Evolutionary conservation across 2,329 filamentous ascomycete species (phyloP), one percentile per base, ranked within the genome.

Genomic region (Trichoderma cornu-damae): DNA sequence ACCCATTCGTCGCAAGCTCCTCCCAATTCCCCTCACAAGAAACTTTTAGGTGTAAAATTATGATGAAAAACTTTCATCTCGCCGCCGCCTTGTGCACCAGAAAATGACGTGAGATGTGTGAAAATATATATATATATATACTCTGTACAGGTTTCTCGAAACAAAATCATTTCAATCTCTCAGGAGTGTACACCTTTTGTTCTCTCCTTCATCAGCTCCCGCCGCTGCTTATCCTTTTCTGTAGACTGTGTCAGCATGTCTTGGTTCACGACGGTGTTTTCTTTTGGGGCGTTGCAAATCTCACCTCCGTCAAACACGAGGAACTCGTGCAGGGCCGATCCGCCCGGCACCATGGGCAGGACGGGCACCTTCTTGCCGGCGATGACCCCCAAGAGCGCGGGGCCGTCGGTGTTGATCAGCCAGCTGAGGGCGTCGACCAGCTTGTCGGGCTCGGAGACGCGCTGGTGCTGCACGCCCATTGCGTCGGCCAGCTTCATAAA

Each of bases 271-370:
- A 18, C 4, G 18, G 4, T 6, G 3, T n/a, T n/a, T n/a, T n/a
- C n/a, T n/a, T n/a, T n/a, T n/a, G 5, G 7, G 22, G 5, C 3
- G n/a, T n/a, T 3, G 12, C 2, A n/a, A 52, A 34, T 44, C 70
- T 64, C 65, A 70, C 70, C 70, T 60, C 63, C 65, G 38, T 74
- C 72, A 46, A 63, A 63, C 22, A 67, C 62, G 38, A 97, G 79
- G 76, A 97, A 96, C 74, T 97, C 94, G 70, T 97, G 90, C 67
- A 99, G 79, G 59, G 81, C 93, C 61, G 83, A 87, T 35, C 94
- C 94, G 37, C 84, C 87, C 3, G 93, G 93, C 46, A 99, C 94
- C 94, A 97, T 97, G 35, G 94, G 94, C 68, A 97, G 77, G n/a
- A 99, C 93, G 46, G 93, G 93, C 24, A 94, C 87, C 82, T 94